Percentiles rank a stretch among this genome's conserved stretches.
Conservation (phyloP, 202 grass and related monocot genomes). For the Zizania palustris region DNA sequence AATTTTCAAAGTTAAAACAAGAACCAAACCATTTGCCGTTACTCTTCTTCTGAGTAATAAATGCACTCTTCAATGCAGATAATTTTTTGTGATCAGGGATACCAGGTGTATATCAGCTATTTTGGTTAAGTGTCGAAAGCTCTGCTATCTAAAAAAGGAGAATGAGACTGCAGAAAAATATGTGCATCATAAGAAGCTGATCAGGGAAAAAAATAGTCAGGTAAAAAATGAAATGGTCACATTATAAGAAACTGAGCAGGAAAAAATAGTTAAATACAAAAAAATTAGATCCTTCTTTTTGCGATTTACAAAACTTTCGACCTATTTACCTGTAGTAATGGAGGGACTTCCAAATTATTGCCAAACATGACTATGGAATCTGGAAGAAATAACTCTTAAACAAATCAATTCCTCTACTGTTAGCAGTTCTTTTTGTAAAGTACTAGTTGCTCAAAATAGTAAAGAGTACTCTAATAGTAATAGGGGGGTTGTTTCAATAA, state of each 20-base stretch:
- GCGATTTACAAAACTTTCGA: slow-evolving; percentile 14
- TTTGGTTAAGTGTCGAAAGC: not conserved
- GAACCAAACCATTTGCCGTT: not conserved
- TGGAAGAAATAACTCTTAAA: not conserved
- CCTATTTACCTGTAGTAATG: not conserved
- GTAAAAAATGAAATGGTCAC: not conserved
- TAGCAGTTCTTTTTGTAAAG: not conserved
- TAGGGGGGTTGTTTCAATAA: not conserved
- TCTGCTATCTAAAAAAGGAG: not conserved
- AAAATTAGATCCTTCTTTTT: not conserved
- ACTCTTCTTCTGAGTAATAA: slow-evolving; percentile 15
- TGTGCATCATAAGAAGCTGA: slow-evolving; percentile 4
- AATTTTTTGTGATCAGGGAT: not conserved
- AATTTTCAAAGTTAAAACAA: slow-evolving; percentile 32
- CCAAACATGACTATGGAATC: not conserved
- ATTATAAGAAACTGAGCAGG: not conserved
- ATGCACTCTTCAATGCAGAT: slow-evolving; percentile 1
- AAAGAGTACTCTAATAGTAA: not conserved
- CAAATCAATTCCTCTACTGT: slow-evolving; percentile 4
- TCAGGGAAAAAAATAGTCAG: not conserved
- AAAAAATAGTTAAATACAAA: not conserved
- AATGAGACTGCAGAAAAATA: not conserved
- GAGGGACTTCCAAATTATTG: not conserved
- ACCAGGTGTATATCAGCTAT: not conserved
- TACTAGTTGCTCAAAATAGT: slow-evolving; percentile 1